Conservation (phyloP, 495 filamentous ascomycete species). For the Penicillium alfredii region DNA sequence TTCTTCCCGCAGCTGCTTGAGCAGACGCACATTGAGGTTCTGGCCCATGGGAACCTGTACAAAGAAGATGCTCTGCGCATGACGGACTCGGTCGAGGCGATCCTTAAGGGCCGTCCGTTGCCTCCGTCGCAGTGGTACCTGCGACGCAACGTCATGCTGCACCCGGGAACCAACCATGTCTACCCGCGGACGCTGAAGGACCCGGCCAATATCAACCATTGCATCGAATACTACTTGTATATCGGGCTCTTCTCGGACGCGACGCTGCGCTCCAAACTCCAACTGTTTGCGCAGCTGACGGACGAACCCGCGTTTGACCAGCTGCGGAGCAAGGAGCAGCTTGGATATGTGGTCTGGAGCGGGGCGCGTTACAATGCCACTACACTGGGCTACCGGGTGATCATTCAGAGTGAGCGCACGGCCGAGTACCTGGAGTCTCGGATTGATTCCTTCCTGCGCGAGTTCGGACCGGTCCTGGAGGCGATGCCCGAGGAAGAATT, state of each 20-base stretch:
- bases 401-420: slow-evolving; percentile 90
- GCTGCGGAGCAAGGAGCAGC: slow-evolving; percentile 92
- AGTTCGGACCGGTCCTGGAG: slow-evolving; percentile 57
- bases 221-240: slow-evolving; percentile 85
- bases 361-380: slow-evolving; percentile 62
- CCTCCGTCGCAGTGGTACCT: slow-evolving; percentile 77
- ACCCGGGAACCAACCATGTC: slow-evolving; percentile 72
- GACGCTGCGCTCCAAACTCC: slow-evolving; percentile 61
- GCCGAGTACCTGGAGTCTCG: slow-evolving; percentile 76
- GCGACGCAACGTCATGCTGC: slow-evolving; percentile 68
- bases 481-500: slow-evolving; percentile 82
- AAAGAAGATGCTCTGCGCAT: slow-evolving; percentile 90
- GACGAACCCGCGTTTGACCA: slow-evolving; percentile 93
- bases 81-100: slow-evolving; percentile 73
- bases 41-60: slow-evolving; percentile 90
- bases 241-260: slow-evolving; percentile 69
- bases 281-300: slow-evolving; percentile 84
- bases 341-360: slow-evolving; percentile 93
- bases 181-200: slow-evolving; percentile 78
- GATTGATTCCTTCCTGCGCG: slow-evolving; percentile 75
- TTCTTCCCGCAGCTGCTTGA: slow-evolving; percentile 78
- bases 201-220: slow-evolving; percentile 91
- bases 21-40: slow-evolving; percentile 80
- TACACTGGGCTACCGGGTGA: slow-evolving; percentile 77
- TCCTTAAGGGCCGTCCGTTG: slow-evolving; percentile 67